Evolutionary conservation across 2,329 filamentous ascomycete species (phyloP), one percentile per base, ranked within the genome.

Genomic region (Tolypocladium pustulatum): DNA sequence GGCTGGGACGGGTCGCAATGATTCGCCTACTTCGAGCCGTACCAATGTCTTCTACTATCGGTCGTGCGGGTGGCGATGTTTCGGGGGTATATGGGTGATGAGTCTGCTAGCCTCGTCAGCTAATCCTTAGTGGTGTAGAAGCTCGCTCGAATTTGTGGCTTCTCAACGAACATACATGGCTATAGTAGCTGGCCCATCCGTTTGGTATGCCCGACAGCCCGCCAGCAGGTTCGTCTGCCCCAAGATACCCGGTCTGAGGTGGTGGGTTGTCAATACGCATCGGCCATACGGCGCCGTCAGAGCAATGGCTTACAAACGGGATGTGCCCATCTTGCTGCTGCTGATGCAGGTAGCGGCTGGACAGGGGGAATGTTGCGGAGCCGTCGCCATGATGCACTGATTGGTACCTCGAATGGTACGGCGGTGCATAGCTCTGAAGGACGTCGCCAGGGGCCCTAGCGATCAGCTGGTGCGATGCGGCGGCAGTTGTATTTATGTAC

Each of bases 41-140:
- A 56, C 76, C 72, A 8, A 69, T 63, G 22, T 64, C 64, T 10
- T 54, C 60, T 32, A 36, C 55, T 25, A 55, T 57, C 58, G 58
- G 38, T 51, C 40, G 40, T 3, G 77, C 78, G 17, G 76, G 75
- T 2, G 81, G 79, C 37, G 81, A 83, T 57, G 75, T 78, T 34
- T 78, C 78, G 0, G 80, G 79, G 8, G 80, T 82, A 52, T 65
- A 68, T 7, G 64, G 65, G 7, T 55, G 36, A 52, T 59, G 64
- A 30, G 58, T 32, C 65, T 69, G 41, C 22, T 15, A 22, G 43
- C 5, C 25, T 36, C 59, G 62, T 58, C 55, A 59, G 20, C n/a
- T 55, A 13, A 4, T 12, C 9, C 7, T 34, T 34, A 6, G 17
- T 30, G 7, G 41, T 12, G 25, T 22, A 12, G 12, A 55, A 20